Evolutionary conservation across 371 early-diverging fungal genomes (phyloP), one percentile per base, ranked within the genome.

Genomic region (Mucor saturninus): DNA sequence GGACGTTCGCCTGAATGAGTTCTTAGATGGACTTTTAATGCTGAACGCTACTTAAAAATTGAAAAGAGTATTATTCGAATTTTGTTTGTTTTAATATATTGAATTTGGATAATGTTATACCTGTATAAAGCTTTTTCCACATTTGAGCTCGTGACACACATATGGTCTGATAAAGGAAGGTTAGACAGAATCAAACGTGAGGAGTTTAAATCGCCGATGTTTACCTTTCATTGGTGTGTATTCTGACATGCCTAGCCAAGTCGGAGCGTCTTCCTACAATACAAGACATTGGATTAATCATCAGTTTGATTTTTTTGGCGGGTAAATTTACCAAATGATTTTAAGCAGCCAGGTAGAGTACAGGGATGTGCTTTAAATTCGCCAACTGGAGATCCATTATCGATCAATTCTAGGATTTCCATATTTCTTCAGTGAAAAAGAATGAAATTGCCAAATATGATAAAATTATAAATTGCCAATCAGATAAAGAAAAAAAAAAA

Each of bases 1-100:
- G 92, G 92, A 43, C 87, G 75, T 74, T 91, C 93, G 38, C 92
- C 92, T 26, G 92, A 85, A 77, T 92, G 92, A 1, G 91, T 92
- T 52, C 92, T 83, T 52, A 79, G 71, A 68, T 92, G 93, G 49
- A 91, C 91, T 0, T 86, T 90, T 62, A 92, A 79, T 51, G 92
- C 92, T 15, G 92, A 92, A 54, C 87, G 78, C 83, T 91, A 86
- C 63, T 62, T 62, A 28, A 35, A 52, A 51, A 60, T 57, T 46
- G 4, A 52, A 48, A 13, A 15, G 11, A 35, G 15, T n/a, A 31
- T 40, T 63, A 86, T 82, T 63, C 84, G 88, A 54, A 46, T 50
- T 77, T 75, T 32, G n/a, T 14, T 39, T 5, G 50, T 54, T 56
- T 32, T 11, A 45, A 14, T 54, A 14, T 15, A 6, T 15, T 2